These are phyloP conservation scores for Starmerella floris DNA, from an alignment of 805 yeast genomes.

Conservation along the genomic window DNA sequence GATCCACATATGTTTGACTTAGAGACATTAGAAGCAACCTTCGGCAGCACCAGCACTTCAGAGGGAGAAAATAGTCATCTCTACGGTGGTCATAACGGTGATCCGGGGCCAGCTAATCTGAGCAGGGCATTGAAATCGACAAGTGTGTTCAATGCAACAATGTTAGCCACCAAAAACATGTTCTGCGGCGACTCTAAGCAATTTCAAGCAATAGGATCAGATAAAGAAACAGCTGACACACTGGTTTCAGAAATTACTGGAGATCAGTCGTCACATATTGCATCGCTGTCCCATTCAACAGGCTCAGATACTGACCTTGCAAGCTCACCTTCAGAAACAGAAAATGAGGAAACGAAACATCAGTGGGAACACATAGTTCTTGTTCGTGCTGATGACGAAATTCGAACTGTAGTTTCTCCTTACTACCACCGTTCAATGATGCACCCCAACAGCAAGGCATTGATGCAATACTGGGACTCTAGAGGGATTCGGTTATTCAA, in stretches of 20 bases:
- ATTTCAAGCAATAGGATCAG: not conserved
- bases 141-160: not conserved
- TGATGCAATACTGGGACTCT: slow-evolving; percentile 64
- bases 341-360: not conserved
- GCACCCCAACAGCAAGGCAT: slow-evolving; percentile 79
- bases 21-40: not conserved
- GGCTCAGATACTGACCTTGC: not conserved
- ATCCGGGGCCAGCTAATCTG: not conserved
- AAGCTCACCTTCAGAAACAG: not conserved
- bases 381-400: not conserved
- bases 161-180: not conserved
- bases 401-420: slow-evolving; percentile 30
- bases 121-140: not conserved
- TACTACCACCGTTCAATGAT: slow-evolving; percentile 65
- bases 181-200: not conserved
- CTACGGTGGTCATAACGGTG: not conserved
- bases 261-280: not conserved
- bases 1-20: slow-evolving; percentile 52
- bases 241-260: not conserved
- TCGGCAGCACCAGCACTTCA: not conserved
- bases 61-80: not conserved
- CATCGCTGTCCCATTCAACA: not conserved
- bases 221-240: not conserved
- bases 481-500: slow-evolving; percentile 51
- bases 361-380: not conserved